A percentile compares a stretch with the other conserved stretches of the same genome.
These are phyloP conservation scores for Spathaspora boniae DNA, from an alignment of 805 yeast genomes.

Conservation along the genomic window DNA sequence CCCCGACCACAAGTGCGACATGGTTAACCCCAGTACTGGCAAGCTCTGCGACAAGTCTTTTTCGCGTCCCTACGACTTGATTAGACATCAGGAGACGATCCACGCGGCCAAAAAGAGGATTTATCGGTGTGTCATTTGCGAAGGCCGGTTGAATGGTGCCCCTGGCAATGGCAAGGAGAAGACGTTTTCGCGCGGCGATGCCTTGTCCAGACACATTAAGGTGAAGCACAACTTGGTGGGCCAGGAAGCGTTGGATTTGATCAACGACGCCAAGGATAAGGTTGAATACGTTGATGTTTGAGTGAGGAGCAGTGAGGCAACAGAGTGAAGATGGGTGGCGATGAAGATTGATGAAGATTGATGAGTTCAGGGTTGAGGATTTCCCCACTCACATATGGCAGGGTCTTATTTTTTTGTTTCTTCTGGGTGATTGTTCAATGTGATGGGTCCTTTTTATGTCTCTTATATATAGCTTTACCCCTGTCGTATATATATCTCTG, in stretches of 20 bases:
- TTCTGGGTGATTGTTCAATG: background rate
- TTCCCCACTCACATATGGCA: too few relatives aligned
- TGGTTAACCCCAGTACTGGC: slow-evolving; percentile 60
- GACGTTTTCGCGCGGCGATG: slow-evolving; percentile 47
- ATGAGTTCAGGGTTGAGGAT: too few relatives aligned
- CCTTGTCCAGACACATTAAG: slow-evolving; percentile 50
- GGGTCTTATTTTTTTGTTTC: background rate
- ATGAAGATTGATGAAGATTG: too few relatives aligned
- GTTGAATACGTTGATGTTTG: slow-evolving; percentile 52
- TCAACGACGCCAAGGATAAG: slow-evolving; percentile 72
- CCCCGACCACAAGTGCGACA: slow-evolving; percentile 53
- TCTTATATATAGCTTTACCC: slow-evolving; percentile 4
- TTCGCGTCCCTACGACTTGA: slow-evolving; percentile 60
- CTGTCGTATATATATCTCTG: background rate
- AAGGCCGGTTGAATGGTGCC: slow-evolving; percentile 45
- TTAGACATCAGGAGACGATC: slow-evolving; percentile 47
- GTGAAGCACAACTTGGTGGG: slow-evolving; percentile 80
- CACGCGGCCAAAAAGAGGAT: slow-evolving; percentile 45
- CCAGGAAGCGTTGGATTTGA: slow-evolving; percentile 63
- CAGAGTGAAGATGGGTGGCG: slow-evolving; percentile 1
- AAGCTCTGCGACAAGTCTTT: slow-evolving; percentile 71
- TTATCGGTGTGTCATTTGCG: slow-evolving; percentile 44
- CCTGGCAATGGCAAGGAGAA: slow-evolving; percentile 48
- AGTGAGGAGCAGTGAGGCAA: too few relatives aligned
- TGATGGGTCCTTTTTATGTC: slow-evolving; percentile 1